Base-by-base conservation (phyloP, 1,284 basidiomycete genomes). In the Boletus albobrunnescens region DNA sequence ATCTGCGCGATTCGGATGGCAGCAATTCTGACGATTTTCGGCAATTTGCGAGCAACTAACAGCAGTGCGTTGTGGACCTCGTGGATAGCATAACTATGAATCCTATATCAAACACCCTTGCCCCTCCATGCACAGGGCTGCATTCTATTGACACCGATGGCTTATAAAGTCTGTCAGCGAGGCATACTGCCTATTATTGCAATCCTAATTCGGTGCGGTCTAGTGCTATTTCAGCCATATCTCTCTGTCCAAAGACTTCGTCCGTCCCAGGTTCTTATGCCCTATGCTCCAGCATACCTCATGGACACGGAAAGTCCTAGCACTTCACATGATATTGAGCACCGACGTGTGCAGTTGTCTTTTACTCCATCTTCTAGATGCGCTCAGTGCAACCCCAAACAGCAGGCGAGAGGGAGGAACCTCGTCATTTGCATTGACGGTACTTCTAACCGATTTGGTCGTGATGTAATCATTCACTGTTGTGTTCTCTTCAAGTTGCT, bases 341-440 rank as follows among this genome's bases (percentile, higher is more conserved):
- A 47, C n/a, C 2, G 26, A 23, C 22, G 1, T 13, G 24, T 13
- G 14, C 12, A n/a, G n/a, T n/a, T 36, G 2, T 39, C 37, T 0
- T 31, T 5, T 17, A 16, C 13, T 3, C 28, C 52, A 9, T 35
- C 51, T 8, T 7, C 22, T 4, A 40, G 4, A 6, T 22, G 22
- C 22, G 6, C 22, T 22, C 22, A 22, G 22, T 22, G 22, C 22
- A 22, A 22, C 22, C 22, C 22, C 22, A 6, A 22, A 22, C 22
- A 22, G 22, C 3, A 22, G 22, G 6, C 22, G 22, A n/a, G n/a
- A n/a, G 22, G 22, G 22, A 22, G 22, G 22, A 22, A 22, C 22
- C 53, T 63, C 16, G 46, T 67, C 17, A 56, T 63, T 5, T 67
- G 60, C 43, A 65, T 67, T 5, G 60, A 62, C 26, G 60, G 60